Evolutionary conservation across 768 basidiomycete genomes (phyloP).

Genomic region (Clavulina sp.): DNA sequence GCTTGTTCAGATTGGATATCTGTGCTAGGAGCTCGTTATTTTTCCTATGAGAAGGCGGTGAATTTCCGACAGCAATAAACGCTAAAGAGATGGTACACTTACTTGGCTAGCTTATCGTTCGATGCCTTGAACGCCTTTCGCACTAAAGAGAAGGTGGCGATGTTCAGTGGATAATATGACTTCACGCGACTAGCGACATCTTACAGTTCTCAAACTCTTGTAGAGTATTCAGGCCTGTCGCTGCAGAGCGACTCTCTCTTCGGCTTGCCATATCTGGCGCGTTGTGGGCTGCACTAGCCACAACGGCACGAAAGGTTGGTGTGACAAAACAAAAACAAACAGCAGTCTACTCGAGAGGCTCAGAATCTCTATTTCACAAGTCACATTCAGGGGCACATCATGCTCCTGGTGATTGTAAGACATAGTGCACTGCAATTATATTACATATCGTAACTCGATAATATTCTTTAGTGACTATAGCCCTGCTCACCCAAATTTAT

Average conservation of each 20-base stretch:
- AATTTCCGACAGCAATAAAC: neutral
- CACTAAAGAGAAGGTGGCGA: neutral
- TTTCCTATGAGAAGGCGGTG: neutral
- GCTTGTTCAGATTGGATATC: neutral
- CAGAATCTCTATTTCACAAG: too few species aligned
- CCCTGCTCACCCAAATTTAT: too few species aligned
- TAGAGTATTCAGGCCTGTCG: neutral
- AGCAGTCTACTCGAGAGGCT: too few species aligned
- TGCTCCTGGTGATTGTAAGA: too few species aligned
- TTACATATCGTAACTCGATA: too few species aligned
- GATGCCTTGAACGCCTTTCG: constrained; percentile 1
- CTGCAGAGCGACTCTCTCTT: neutral
- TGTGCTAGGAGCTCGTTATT: constrained; percentile 1
- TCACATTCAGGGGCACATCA: too few species aligned
- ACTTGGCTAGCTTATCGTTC: neutral
- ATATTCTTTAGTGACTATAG: too few species aligned
- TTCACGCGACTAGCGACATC: neutral
- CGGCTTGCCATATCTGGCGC: neutral
- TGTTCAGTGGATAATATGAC: neutral
- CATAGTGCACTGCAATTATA: too few species aligned
- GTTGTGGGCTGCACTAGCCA: too few species aligned
- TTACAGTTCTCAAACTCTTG: neutral
- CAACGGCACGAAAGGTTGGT: too few species aligned
- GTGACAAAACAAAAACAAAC: too few species aligned
- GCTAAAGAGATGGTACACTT: neutral